Conservation (phyloP, 2,329 filamentous ascomycete genomes). For the Pestalotiopsis sp. region DNA sequence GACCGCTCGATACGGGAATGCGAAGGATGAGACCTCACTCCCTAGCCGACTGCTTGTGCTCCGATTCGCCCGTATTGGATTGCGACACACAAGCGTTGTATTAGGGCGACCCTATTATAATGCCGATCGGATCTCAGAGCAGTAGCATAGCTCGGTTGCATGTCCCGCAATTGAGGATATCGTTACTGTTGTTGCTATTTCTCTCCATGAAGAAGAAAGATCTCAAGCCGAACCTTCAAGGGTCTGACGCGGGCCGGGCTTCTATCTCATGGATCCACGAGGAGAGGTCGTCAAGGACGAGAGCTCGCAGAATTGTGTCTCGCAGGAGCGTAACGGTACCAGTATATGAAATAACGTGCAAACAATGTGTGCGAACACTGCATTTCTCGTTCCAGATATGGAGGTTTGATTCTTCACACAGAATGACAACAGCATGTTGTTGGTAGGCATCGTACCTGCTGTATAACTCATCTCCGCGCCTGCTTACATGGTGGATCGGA, state of each 20-base stretch:
- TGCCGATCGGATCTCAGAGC: neutral
- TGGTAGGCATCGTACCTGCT: neutral
- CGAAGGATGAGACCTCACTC: neutral
- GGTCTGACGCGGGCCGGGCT: neutral
- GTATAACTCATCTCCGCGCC: neutral
- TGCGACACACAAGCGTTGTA: constrained; percentile 1
- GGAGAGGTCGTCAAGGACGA: too few species aligned
- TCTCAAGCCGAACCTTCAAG: neutral
- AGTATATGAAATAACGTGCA: neutral
- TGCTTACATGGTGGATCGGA: neutral
- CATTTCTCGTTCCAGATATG: neutral
- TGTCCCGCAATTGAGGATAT: neutral
- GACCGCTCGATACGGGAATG: neutral
- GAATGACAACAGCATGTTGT: neutral
- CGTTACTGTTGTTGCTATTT: neutral
- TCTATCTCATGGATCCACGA: too few species aligned
- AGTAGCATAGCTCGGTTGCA: neutral
- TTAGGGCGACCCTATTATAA: constrained; percentile 1
- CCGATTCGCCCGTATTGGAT: constrained; percentile 1
- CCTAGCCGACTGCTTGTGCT: neutral
- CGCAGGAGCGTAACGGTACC: neutral
- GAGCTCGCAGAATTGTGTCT: too few species aligned
- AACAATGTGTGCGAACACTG: neutral
- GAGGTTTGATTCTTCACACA: neutral
- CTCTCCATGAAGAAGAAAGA: neutral